Conservation (phyloP, 164 flowering plant genomes). For the Stephania japonica region DNA sequence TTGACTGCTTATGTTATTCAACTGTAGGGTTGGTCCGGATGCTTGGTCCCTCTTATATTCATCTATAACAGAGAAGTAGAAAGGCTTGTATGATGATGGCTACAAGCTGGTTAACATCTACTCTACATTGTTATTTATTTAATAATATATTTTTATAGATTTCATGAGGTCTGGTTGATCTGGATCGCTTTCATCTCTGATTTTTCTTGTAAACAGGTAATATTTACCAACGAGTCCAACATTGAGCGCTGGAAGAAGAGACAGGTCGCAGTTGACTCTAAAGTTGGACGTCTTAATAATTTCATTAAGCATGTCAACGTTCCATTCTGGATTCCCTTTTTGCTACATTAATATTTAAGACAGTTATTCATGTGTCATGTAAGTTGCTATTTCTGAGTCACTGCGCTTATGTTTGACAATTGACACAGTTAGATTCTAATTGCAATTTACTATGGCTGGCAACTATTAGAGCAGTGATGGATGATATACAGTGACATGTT, state of each 20-base stretch:
- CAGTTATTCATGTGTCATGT: background rate
- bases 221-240: slow-evolving; percentile 92
- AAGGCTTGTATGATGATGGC: slow-evolving; percentile 68
- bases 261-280: slow-evolving; percentile 81
- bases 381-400: background rate
- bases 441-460: background rate
- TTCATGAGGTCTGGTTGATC: slow-evolving; percentile 2
- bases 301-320: slow-evolving; percentile 64
- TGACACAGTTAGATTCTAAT: background rate
- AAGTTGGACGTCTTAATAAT: slow-evolving; percentile 67
- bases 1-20: slow-evolving; percentile 7
- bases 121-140: background rate
- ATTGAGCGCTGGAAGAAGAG: slow-evolving; percentile 93
- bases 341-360: background rate
- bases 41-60: slow-evolving; percentile 94
- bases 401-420: background rate
- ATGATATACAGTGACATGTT: background rate
- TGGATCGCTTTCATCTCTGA: background rate
- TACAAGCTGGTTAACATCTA: slow-evolving; percentile 70
- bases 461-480: background rate
- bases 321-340: slow-evolving; percentile 55
- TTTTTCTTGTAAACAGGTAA: slow-evolving; percentile 43
- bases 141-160: background rate
- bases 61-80: slow-evolving; percentile 80
- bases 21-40: slow-evolving; percentile 72